Conservation (phyloP, 148 eudicot genomes). For the Beta vulgaris region DNA sequence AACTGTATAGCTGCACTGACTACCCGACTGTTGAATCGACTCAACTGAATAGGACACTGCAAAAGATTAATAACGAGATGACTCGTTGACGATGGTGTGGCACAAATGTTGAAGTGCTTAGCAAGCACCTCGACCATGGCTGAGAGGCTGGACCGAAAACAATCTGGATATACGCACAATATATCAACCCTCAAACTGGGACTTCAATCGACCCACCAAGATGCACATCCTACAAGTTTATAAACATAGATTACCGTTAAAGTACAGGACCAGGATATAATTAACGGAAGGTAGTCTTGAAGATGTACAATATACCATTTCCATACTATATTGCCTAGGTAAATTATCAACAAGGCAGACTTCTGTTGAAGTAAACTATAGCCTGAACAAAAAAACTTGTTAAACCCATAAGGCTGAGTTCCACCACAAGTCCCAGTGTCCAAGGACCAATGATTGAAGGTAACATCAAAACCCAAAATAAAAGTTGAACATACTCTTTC, state of each 20-base stretch:
- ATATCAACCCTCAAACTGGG: slow-evolving; percentile 19
- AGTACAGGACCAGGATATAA: background rate
- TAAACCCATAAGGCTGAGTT: background rate
- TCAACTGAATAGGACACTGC: slow-evolving; percentile 28
- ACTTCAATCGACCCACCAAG: slow-evolving; percentile 11
- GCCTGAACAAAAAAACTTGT: too few species aligned
- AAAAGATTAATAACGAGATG: slow-evolving; percentile 11
- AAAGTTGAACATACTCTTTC: too few species aligned
- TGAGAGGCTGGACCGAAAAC: slow-evolving; percentile 25
- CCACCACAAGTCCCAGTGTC: background rate
- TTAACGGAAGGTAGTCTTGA: background rate
- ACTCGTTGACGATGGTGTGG: slow-evolving; percentile 3
- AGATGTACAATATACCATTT: background rate
- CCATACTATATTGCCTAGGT: too few species aligned
- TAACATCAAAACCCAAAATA: background rate
- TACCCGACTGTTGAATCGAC: slow-evolving; percentile 19
- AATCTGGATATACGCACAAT: slow-evolving; percentile 16
- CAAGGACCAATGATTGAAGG: background rate
- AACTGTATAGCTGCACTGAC: slow-evolving; percentile 20
- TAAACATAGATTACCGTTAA: background rate
- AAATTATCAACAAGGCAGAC: too few species aligned
- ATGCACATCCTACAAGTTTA: slow-evolving; percentile 24
- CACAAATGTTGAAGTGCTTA: slow-evolving; percentile 26
- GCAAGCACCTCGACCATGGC: slow-evolving; percentile 31
- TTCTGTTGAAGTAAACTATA: too few species aligned